Evolutionary conservation across 148 eudicot species (phyloP).

Genomic region (Suaeda aralocaspica): DNA sequence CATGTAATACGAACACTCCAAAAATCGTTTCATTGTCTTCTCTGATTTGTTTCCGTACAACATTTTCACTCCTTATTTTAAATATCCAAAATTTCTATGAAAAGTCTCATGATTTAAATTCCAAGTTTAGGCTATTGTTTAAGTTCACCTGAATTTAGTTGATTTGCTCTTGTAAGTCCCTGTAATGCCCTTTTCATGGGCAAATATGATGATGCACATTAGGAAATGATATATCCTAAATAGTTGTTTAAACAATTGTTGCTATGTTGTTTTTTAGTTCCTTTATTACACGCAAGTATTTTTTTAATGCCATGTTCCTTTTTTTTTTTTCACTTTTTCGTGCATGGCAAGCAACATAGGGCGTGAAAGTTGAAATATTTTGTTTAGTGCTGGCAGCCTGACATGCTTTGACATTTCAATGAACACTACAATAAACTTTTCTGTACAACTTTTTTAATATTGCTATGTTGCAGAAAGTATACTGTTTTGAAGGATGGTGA

Average conservation of each 20-base stretch:
- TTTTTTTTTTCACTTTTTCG: background rate
- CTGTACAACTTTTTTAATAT: constrained; percentile 1
- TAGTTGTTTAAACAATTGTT: background rate
- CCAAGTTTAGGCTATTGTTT: too few relatives aligned
- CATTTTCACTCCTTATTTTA: too few relatives aligned
- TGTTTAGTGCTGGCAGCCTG: too few relatives aligned
- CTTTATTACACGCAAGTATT: background rate
- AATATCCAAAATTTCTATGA: too few relatives aligned
- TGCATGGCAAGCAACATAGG: background rate
- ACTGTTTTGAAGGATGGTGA: constrained; percentile 54
- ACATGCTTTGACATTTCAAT: background rate
- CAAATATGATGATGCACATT: background rate
- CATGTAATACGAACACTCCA: too few relatives aligned
- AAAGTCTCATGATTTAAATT: too few relatives aligned
- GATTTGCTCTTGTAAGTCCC: too few relatives aligned
- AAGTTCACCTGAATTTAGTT: too few relatives aligned
- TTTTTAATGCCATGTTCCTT: background rate
- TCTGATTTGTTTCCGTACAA: too few relatives aligned
- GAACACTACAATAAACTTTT: background rate
- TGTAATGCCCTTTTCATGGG: too few relatives aligned
- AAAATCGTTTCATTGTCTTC: too few relatives aligned
- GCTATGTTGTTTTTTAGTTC: background rate
- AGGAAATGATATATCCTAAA: background rate
- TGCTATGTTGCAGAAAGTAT: constrained; percentile 30
- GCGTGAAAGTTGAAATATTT: background rate